A percentile compares a stretch with the other conserved stretches of the same genome.
phyloP scores from a whole-genome alignment of 2,329 filamentous ascomycete genomes.

The Diaporthe capsici region DNA sequence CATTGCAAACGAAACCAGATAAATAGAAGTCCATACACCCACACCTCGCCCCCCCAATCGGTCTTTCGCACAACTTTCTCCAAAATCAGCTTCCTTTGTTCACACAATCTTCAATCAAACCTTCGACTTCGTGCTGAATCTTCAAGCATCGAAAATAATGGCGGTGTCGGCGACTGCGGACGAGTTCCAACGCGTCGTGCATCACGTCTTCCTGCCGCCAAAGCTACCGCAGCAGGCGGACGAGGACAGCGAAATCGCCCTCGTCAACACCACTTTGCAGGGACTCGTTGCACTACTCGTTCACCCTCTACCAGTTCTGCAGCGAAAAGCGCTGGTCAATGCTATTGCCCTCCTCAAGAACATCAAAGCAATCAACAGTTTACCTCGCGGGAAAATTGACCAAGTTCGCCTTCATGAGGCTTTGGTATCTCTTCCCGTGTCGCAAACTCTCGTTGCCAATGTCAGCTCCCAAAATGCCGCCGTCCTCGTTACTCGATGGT shows the following conservation, averaged over 20 bases:
- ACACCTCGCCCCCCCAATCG: no score
- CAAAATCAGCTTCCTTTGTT: not conserved
- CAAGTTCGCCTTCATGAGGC: not conserved
- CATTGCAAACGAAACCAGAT: not conserved
- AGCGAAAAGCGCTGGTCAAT: not conserved
- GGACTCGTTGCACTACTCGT: not conserved
- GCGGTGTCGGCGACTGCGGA: not conserved
- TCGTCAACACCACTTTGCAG: not conserved
- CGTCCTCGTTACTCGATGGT: constrained; percentile 10
- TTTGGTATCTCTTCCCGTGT: constrained; percentile 8
- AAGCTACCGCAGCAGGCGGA: constrained; percentile 59
- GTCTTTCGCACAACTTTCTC: not conserved
- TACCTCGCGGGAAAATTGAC: constrained; percentile 3
- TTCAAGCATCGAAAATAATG: not conserved
- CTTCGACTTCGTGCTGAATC: not conserved
- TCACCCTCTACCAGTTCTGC: not conserved
- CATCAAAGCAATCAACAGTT: not conserved
- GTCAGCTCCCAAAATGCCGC: constrained; percentile 21
- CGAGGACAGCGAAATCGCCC: constrained; percentile 39
- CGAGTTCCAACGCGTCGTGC: constrained; percentile 44
- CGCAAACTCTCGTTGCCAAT: not conserved
- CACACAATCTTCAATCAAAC: no score
- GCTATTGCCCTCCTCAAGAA: not conserved
- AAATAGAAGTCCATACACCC: not conserved
- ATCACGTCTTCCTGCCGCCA: constrained; percentile 65